Conservation (phyloP, 139 green algal species). For the Ettlia oleoabundans region DNA sequence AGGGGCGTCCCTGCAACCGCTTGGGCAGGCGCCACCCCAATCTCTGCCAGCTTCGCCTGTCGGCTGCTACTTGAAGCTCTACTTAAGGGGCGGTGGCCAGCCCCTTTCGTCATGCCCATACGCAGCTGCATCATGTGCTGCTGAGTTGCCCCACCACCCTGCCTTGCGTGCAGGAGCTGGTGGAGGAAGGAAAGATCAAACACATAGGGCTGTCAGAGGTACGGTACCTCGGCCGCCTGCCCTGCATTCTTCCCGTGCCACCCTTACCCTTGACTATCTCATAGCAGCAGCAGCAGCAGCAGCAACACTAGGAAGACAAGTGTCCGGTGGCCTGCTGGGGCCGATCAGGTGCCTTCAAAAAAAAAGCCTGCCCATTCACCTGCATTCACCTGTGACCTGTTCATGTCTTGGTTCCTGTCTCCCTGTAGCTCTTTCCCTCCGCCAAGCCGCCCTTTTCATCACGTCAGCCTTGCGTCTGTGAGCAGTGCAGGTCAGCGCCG, state of each 20-base stretch:
- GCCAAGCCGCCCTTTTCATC: not conserved
- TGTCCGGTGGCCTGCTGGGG: no score
- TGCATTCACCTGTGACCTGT: no score
- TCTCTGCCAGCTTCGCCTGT: not conserved
- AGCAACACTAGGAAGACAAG: no score
- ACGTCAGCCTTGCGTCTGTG: no score
- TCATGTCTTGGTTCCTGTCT: not conserved
- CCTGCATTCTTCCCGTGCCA: not conserved
- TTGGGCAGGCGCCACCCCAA: not conserved
- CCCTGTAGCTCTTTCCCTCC: not conserved
- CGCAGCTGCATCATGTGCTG: not conserved
- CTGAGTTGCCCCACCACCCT: not conserved
- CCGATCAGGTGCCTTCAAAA: no score
- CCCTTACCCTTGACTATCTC: not conserved
- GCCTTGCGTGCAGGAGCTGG: conserved; percentile 39
- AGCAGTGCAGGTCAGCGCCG: conserved; percentile 33
- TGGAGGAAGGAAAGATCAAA: conserved; percentile 76
- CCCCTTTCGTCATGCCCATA: not conserved
- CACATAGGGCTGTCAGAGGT: conserved; percentile 78
- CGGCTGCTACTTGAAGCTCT: no score
- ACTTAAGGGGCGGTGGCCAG: no score
- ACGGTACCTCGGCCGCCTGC: not conserved
- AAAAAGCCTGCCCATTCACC: no score
- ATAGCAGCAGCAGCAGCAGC: no score
- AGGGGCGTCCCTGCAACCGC: not conserved